These are phyloP conservation scores for Scenedesmus sp. DNA, from an alignment of 163 green algal species.

Conservation along the genomic window DNA sequence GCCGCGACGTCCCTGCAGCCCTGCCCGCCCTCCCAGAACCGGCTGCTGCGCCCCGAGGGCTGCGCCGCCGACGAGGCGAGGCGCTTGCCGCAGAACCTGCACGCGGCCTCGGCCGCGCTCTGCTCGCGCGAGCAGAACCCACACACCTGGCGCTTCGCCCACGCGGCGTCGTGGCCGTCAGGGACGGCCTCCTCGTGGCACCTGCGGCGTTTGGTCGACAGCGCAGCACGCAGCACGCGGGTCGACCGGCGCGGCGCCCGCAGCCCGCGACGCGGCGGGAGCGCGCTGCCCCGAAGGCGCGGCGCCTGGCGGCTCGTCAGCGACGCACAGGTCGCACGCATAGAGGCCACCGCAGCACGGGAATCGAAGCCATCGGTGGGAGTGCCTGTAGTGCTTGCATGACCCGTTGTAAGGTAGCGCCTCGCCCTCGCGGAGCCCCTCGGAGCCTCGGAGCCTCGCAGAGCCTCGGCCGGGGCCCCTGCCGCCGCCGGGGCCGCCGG, in stretches of 20 bases:
- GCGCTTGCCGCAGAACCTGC: slow-evolving; percentile 67
- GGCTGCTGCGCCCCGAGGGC: slow-evolving; percentile 50
- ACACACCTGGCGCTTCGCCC: slow-evolving; percentile 67
- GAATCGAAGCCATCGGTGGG: slow-evolving; percentile 63
- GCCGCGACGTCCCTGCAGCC: slow-evolving; percentile 40
- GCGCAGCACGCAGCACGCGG: too few species aligned
- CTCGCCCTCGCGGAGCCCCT: slow-evolving; percentile 57
- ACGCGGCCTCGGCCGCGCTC: slow-evolving; percentile 56
- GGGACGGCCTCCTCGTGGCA: slow-evolving; percentile 75
- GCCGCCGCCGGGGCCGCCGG: background rate
- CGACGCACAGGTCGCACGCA: background rate
- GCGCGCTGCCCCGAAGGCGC: too few species aligned
- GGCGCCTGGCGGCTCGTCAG: too few species aligned
- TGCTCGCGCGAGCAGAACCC: slow-evolving; percentile 79
- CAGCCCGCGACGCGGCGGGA: too few species aligned
- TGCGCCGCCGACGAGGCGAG: slow-evolving; percentile 59
- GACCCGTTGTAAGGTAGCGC: slow-evolving; percentile 70
- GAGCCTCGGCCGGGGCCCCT: background rate
- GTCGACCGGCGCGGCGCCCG: too few species aligned
- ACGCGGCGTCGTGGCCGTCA: slow-evolving; percentile 74
- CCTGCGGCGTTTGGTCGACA: too few species aligned
- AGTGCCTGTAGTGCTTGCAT: slow-evolving; percentile 82
- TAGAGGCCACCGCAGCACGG: background rate
- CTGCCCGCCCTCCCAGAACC: slow-evolving; percentile 77
- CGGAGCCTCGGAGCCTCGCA: too few species aligned